phyloP scores from a whole-genome alignment of 306 rosid species.

The barrel medic (Medicago truncatula) region DNA sequence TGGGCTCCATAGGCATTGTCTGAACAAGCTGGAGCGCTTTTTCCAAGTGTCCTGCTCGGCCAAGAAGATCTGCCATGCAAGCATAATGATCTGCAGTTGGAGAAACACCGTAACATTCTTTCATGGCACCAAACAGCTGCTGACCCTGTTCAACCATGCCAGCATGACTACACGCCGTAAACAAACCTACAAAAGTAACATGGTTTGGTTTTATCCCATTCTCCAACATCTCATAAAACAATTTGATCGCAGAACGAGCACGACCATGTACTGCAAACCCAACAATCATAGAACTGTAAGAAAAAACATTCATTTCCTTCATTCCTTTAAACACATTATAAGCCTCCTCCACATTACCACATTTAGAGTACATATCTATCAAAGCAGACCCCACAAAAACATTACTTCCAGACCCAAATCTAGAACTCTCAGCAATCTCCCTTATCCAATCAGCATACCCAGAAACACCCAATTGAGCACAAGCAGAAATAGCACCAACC shows the following conservation, averaged over 20 bases:
- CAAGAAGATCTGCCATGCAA: conserved; percentile 85
- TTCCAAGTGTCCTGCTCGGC: conserved; percentile 79
- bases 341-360: conserved; percentile 76
- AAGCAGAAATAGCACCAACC: conserved; percentile 78
- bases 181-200: conserved; percentile 79
- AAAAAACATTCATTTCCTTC: conserved; percentile 68
- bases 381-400: conserved; percentile 87
- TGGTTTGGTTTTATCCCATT: conserved; percentile 66
- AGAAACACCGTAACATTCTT: conserved; percentile 57
- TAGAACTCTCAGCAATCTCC: conserved; percentile 61
- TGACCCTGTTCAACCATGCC: conserved; percentile 84
- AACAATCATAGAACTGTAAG: conserved; percentile 81
- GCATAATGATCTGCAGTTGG: conserved; percentile 71
- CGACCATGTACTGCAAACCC: conserved; percentile 81
- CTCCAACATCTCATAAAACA: conserved; percentile 79
- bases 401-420: conserved; percentile 53
- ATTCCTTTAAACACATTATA: conserved; percentile 62
- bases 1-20: conserved; percentile 70
- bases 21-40: conserved; percentile 69
- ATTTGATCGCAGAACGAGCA: conserved; percentile 63
- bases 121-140: conserved; percentile 71
- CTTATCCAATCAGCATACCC: conserved; percentile 65
- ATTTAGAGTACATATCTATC: conserved; percentile 82
- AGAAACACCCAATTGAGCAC: conserved; percentile 73
- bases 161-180: conserved; percentile 74